Conservation (phyloP, 2,329 filamentous ascomycete species). For the Paecilomyces niveus region DNA sequence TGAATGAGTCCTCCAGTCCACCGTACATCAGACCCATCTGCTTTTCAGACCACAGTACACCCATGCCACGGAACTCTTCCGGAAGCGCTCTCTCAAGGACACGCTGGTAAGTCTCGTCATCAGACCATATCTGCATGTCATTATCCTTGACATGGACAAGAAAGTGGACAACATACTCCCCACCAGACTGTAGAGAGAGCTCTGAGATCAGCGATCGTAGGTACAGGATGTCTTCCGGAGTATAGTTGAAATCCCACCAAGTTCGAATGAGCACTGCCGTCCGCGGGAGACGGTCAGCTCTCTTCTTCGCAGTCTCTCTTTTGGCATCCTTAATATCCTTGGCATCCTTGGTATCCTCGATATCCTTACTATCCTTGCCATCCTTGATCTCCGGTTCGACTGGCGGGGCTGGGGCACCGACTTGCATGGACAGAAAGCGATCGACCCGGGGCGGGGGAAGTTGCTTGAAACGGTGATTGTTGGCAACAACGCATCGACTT, state of each 20-base stretch:
- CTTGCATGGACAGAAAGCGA: slow-evolving; percentile 26
- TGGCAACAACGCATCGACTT: slow-evolving; percentile 63
- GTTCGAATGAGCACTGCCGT: slow-evolving; percentile 74
- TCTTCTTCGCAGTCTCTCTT: slow-evolving; percentile 14
- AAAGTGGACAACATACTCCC: slow-evolving; percentile 71
- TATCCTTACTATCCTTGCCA: slow-evolving; percentile 7
- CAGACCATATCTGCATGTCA: slow-evolving; percentile 72
- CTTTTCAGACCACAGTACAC: slow-evolving; percentile 86
- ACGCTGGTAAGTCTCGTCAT: slow-evolving; percentile 63
- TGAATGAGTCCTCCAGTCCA: slow-evolving; percentile 71
- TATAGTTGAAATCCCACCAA: slow-evolving; percentile 73
- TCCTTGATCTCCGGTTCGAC: background rate
- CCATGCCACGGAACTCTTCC: slow-evolving; percentile 79
- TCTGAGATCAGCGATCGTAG: slow-evolving; percentile 76
- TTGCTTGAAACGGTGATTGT: slow-evolving; percentile 60
- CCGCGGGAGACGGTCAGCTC: slow-evolving; percentile 38
- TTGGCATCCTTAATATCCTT: slow-evolving; percentile 9
- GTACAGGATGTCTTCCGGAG: slow-evolving; percentile 69
- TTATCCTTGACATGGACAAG: slow-evolving; percentile 73
- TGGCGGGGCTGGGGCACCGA: slow-evolving; percentile 16
- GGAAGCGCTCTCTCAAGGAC: slow-evolving; percentile 66
- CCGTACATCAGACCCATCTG: slow-evolving; percentile 91
- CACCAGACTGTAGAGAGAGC: slow-evolving; percentile 63
- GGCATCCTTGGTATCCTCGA: slow-evolving; percentile 1
- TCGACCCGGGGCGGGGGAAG: slow-evolving; percentile 29